These are phyloP conservation scores for Diplocarpon mali DNA, from an alignment of 2,329 filamentous ascomycete species.

Conservation along the genomic window DNA sequence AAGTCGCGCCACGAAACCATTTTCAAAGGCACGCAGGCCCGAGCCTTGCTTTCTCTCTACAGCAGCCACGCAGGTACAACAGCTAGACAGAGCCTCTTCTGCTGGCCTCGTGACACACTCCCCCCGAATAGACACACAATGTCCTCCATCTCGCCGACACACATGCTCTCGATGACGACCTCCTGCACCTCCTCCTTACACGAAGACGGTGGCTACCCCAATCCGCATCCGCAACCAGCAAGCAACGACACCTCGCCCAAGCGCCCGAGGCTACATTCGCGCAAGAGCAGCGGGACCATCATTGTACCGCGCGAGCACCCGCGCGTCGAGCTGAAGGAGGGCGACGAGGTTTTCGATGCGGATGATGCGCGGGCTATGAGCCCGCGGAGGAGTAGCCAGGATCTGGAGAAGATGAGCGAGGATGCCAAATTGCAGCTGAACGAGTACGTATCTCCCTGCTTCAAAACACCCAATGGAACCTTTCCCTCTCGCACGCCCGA, in stretches of 20 bases:
- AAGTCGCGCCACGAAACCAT: too few relatives aligned
- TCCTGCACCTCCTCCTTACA: conserved; percentile 1
- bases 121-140: too few relatives aligned
- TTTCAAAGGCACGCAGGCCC: too few relatives aligned
- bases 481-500: too few relatives aligned
- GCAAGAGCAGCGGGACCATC: conserved; percentile 73
- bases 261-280: conserved; percentile 58
- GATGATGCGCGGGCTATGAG: conserved; percentile 93
- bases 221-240: conserved; percentile 1
- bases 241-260: background rate
- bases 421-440: conserved; percentile 59
- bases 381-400: conserved; percentile 78
- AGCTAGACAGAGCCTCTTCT: too few relatives aligned
- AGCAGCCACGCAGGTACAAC: too few relatives aligned
- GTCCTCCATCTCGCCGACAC: too few relatives aligned
- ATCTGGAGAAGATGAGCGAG: conserved; percentile 76
- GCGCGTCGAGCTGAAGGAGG: conserved; percentile 60
- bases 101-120: too few relatives aligned
- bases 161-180: too few relatives aligned
- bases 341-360: conserved; percentile 57
- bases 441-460: conserved; percentile 34
- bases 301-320: conserved; percentile 69
- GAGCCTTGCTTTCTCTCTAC: too few relatives aligned
- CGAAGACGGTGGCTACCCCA: background rate
- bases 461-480: background rate